Evolutionary conservation across 345 rosid genomes (phyloP).

Genomic region (Arabidopsis arenosa): DNA sequence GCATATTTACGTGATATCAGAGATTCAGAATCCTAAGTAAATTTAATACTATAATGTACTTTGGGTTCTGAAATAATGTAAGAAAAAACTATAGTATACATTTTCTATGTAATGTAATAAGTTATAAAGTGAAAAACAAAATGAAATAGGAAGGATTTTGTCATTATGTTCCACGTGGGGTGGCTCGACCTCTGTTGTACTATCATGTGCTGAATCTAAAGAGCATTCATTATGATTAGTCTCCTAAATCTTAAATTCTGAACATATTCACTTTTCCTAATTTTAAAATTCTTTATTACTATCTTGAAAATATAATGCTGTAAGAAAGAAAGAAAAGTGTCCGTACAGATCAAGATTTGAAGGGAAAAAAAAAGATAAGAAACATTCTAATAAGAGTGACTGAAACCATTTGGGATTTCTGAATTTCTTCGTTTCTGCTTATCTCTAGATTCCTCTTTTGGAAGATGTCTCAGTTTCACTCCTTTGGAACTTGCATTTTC

Average conservation of each 20-base stretch:
- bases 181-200: constrained; percentile 43
- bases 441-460: constrained; percentile 36
- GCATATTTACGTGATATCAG: neutral
- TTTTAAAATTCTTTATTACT: neutral
- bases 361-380: constrained; percentile 7
- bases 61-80: neutral
- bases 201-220: constrained; percentile 45
- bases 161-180: constrained; percentile 47
- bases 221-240: constrained; percentile 38
- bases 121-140: neutral
- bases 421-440: constrained; percentile 24
- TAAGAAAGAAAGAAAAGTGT: neutral
- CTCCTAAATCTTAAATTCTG: constrained; percentile 16
- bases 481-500: constrained; percentile 38
- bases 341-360: constrained; percentile 22
- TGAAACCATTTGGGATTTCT: constrained; percentile 31
- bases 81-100: neutral
- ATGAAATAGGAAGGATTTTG: constrained; percentile 19
- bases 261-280: neutral
- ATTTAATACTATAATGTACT: neutral
- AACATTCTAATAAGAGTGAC: constrained; percentile 26
- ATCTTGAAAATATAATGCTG: neutral
- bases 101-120: neutral
- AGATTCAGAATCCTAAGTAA: neutral
- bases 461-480: constrained; percentile 32